phyloP scores from a whole-genome alignment of 2,329 filamentous ascomycete species.

The Colletotrichum lini region DNA sequence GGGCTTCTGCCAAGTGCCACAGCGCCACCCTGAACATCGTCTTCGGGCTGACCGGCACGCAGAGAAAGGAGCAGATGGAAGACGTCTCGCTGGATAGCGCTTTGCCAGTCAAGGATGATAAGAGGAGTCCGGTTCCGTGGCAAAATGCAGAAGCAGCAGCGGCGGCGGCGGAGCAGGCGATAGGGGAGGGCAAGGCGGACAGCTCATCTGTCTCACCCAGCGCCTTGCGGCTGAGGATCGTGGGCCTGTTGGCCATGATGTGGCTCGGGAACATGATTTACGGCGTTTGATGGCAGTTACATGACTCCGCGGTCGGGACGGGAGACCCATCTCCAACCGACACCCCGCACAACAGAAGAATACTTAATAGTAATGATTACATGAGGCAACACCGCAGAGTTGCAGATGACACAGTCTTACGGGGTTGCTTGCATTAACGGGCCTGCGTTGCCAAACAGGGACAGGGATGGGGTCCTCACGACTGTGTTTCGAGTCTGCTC shows the following conservation, averaged over 20 bases:
- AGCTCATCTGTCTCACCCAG: constrained; percentile 6
- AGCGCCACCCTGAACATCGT: constrained; percentile 25
- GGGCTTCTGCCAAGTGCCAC: constrained; percentile 33
- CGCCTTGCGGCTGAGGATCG: constrained; percentile 19
- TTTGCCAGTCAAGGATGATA: constrained; percentile 28
- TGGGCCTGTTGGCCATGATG: constrained; percentile 31
- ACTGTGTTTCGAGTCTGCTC: constrained; percentile 33
- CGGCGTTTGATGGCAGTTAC: constrained; percentile 23
- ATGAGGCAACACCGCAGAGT: constrained; percentile 12
- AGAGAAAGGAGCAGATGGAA: constrained; percentile 11
- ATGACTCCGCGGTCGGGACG: constrained; percentile 5
- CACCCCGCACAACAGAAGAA: background rate
- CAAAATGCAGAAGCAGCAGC: constrained; percentile 18
- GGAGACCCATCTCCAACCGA: background rate
- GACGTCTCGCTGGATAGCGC: constrained; percentile 20
- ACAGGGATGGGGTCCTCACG: constrained; percentile 20
- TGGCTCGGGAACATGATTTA: constrained; percentile 41
- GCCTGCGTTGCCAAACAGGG: constrained; percentile 10
- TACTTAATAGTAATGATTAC: constrained; percentile 29
- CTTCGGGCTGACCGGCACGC: constrained; percentile 19
- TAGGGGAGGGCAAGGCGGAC: background rate
- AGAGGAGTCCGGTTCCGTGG: constrained; percentile 32
- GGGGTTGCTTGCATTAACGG: constrained; percentile 8
- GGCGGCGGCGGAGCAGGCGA: constrained; percentile 13
- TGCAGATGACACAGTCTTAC: constrained; percentile 6